Evolutionary conservation across 1,284 basidiomycete genomes (phyloP).

Genomic region (Ganoderma multipileum): DNA sequence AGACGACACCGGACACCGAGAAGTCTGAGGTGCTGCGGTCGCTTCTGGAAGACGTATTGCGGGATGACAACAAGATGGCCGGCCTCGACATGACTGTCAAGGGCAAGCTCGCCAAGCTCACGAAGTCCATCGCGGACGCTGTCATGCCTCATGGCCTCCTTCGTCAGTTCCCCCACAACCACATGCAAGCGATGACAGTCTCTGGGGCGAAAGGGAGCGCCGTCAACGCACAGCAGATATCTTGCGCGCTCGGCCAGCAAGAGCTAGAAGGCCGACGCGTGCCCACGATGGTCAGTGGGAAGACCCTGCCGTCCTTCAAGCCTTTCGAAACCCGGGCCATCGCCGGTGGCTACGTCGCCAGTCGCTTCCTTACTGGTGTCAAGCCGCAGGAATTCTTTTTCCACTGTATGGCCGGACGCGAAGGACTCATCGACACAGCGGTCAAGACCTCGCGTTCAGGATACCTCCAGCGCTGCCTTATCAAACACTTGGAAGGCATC

Average conservation of each 20-base stretch:
- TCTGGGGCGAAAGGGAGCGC: slow-evolving; percentile 98
- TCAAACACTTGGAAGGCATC: slow-evolving; percentile 98
- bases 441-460: slow-evolving; percentile 99
- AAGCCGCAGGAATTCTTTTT: slow-evolving; percentile 99
- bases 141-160: slow-evolving; percentile 90
- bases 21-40: slow-evolving; percentile 57
- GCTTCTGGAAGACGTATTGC: slow-evolving; percentile 93
- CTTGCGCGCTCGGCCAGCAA: slow-evolving; percentile 96
- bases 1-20: slow-evolving; percentile 55
- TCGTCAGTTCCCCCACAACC: slow-evolving; percentile 96
- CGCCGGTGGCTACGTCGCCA: slow-evolving; percentile 99
- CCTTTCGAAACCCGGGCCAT: slow-evolving; percentile 97
- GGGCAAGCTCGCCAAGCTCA: slow-evolving; percentile 83
- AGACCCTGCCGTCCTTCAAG: slow-evolving; percentile 97
- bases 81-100: slow-evolving; percentile 95
- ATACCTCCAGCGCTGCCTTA: slow-evolving; percentile 97
- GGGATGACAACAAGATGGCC: slow-evolving; percentile 98
- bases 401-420: slow-evolving; percentile 99
- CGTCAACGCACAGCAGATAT: slow-evolving; percentile 98
- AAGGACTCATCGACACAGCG: slow-evolving; percentile 98
- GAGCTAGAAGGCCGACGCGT: slow-evolving; percentile 98
- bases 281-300: slow-evolving; percentile 98
- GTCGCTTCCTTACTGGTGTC: slow-evolving; percentile 98
- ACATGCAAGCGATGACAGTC: slow-evolving; percentile 99
- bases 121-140: slow-evolving; percentile 89